Evolutionary conservation across 2,329 filamentous ascomycete species (phyloP), one percentile per base, ranked within the genome.

Genomic region (Cryphonectria radicalis): DNA sequence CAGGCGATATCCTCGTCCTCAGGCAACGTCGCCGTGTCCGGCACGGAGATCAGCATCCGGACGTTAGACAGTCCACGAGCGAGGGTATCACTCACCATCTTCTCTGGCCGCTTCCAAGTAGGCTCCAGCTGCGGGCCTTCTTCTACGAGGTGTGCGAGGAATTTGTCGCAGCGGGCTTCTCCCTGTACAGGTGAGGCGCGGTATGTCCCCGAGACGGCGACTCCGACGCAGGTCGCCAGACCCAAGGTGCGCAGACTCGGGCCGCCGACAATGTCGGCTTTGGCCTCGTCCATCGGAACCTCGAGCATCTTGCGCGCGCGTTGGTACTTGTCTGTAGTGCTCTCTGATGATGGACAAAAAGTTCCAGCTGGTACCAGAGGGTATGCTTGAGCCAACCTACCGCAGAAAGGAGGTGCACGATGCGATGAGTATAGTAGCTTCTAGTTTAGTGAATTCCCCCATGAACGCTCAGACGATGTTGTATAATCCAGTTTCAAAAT

Each of bases 221-320:
- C n/a, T 28, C 64, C 64, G 65, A 46, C 60, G 53, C 50, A 67
- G 3, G 40, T 57, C 4, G 65, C 65, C 22, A 67, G 37, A 19
- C 65, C 65, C n/a, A 67, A 11, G 2, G 65, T 67, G 65, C 4
- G 32, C 6, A 67, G 53, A 22, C 50, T 37, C 5, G 35, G 8
- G 35, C 65, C 65, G 22, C 5, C 53, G 32, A 57, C 53, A n/a
- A 59, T n/a, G 14, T 67, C 46, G 37, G 65, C 53, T n/a, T 22
- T n/a, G 28, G 65, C 32, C 35, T 67, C 42, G 7, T 67, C 53
- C 65, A 67, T 67, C 53, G 60, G 46, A 11, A 67, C 65, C 28
- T 67, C 65, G 8, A 14, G 53, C 50, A 43, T 59, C 22, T 43
- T 13, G 22, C 5, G 32, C 32, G 17, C 5, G 32, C 32, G 17